Conservation (phyloP, 2,329 filamentous ascomycete species). For the Bipolaris cookei region DNA sequence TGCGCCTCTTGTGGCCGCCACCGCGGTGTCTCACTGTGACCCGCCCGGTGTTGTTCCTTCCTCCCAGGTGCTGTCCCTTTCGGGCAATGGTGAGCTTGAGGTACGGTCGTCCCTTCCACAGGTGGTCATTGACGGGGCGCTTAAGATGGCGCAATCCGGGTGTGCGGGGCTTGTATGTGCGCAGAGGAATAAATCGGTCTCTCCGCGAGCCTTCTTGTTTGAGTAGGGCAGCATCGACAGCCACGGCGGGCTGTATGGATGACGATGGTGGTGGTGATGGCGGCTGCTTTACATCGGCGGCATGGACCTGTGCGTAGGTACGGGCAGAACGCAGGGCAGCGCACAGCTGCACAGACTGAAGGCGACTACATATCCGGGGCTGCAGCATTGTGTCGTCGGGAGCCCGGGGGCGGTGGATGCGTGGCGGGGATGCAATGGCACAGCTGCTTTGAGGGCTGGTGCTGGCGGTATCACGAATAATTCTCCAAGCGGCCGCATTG, state of each 20-base stretch:
- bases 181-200: constrained; percentile 59
- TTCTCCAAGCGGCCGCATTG: constrained; percentile 37
- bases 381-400: constrained; percentile 63
- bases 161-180: constrained; percentile 91
- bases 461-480: constrained; percentile 34
- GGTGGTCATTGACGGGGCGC: constrained; percentile 91
- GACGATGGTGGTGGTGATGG: constrained; percentile 13
- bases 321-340: constrained; percentile 57
- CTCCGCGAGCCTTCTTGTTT: constrained; percentile 37
- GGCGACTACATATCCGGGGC: constrained; percentile 66
- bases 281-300: constrained; percentile 44
- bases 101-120: constrained; percentile 91
- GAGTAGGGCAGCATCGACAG: constrained; percentile 34
- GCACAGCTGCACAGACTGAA: constrained; percentile 57
- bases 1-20: constrained; percentile 88
- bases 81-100: constrained; percentile 86
- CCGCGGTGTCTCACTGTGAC: constrained; percentile 91
- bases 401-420: constrained; percentile 21
- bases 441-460: constrained; percentile 29
- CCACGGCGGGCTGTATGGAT: constrained; percentile 42
- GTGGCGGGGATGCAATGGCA: constrained; percentile 27
- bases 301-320: constrained; percentile 58
- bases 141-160: constrained; percentile 91
- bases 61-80: constrained; percentile 90
- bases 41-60: constrained; percentile 83